Percentiles rank a stretch among this genome's conserved stretches.
Evolutionary conservation across 441 rosid genomes (phyloP).

Genomic region (Mallotus japonicus): DNA sequence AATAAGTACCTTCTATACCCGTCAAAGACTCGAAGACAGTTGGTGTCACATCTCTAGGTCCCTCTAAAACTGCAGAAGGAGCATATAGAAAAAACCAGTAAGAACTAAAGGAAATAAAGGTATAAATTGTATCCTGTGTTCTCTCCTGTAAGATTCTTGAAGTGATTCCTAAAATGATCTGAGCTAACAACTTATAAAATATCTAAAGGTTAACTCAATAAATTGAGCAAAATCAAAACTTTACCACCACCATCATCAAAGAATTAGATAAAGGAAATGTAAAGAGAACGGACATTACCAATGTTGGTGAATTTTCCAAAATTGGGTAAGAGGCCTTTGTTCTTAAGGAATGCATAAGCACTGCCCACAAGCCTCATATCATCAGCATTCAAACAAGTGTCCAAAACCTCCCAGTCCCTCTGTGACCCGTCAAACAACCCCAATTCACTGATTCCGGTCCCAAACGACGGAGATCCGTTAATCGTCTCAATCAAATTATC

Average conservation of each 20-base stretch:
- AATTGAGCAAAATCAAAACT: not conserved
- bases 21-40: slow-evolving; percentile 67
- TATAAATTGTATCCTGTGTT: too few species aligned
- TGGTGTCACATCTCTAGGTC: slow-evolving; percentile 79
- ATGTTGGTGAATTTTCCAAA: slow-evolving; percentile 69
- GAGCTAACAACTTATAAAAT: too few species aligned
- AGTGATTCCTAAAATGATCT: too few species aligned
- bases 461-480: slow-evolving; percentile 17
- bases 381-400: slow-evolving; percentile 85
- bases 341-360: slow-evolving; percentile 64
- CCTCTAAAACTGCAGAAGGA: slow-evolving; percentile 64
- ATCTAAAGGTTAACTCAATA: too few species aligned
- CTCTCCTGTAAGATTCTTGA: too few species aligned
- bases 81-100: not conserved
- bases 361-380: slow-evolving; percentile 79
- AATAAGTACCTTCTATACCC: slow-evolving; percentile 67
- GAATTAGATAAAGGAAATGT: not conserved
- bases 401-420: slow-evolving; percentile 85
- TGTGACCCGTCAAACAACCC: slow-evolving; percentile 32
- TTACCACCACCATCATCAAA: not conserved
- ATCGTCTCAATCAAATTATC: slow-evolving; percentile 22
- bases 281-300: slow-evolving; percentile 33
- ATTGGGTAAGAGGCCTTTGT: slow-evolving; percentile 56
- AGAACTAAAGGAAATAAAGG: too few species aligned
- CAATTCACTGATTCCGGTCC: slow-evolving; percentile 31